Conservation (phyloP, 352 stramenopile genomes). For the Phytophthora pini region DNA sequence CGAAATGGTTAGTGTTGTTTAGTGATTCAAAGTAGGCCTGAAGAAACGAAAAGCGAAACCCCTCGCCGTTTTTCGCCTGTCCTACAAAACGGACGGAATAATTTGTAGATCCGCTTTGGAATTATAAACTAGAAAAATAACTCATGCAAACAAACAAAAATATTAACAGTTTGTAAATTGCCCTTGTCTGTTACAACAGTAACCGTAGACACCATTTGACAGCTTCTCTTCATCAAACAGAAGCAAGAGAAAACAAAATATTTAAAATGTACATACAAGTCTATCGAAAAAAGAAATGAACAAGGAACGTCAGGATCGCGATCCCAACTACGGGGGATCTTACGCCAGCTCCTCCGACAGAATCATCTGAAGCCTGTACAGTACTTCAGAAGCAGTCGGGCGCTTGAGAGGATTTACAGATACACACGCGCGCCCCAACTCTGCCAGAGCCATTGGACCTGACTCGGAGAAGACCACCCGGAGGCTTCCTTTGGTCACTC, state of each 20-base stretch:
- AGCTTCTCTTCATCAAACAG: conserved; percentile 5
- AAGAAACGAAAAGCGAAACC: too few relatives aligned
- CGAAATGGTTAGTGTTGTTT: too few relatives aligned
- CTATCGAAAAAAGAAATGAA: conserved; percentile 16
- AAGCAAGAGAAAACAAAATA: conserved; percentile 5
- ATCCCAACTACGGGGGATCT: conserved; percentile 1
- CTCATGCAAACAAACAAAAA: neutral
- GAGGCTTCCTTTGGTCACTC: conserved; percentile 42
- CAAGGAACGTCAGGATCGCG: conserved; percentile 1
- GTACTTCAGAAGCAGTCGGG: conserved; percentile 37
- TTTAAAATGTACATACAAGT: conserved; percentile 16
- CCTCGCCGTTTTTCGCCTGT: too few relatives aligned
- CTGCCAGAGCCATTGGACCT: conserved; percentile 26
- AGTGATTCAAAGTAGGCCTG: too few relatives aligned
- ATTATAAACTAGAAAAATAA: neutral
- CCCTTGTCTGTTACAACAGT: neutral
- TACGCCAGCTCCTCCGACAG: conserved; percentile 30
- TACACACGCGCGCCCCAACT: conserved; percentile 33
- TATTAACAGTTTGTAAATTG: neutral
- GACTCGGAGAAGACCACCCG: conserved; percentile 33
- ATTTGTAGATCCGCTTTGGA: too few relatives aligned
- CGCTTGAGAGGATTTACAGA: conserved; percentile 32
- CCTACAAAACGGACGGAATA: too few relatives aligned
- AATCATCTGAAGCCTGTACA: conserved; percentile 46
- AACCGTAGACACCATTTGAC: neutral